These are phyloP conservation scores for Russula brevipes DNA, from an alignment of 768 basidiomycete species.

Conservation along the genomic window DNA sequence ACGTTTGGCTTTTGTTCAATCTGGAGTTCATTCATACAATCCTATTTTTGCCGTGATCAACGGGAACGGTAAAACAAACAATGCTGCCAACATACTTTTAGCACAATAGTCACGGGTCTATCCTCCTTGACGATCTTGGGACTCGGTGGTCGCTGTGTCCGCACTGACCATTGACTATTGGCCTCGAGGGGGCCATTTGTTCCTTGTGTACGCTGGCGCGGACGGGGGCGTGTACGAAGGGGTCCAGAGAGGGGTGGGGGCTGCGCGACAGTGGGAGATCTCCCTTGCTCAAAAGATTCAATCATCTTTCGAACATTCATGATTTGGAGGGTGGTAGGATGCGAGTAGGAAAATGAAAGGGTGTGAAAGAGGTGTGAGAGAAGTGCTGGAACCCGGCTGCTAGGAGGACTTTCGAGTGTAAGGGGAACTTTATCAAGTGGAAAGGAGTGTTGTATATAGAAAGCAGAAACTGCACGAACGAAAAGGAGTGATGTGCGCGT, in stretches of 20 bases:
- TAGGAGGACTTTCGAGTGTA: not conserved
- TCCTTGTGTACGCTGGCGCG: not conserved
- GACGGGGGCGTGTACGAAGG: not conserved
- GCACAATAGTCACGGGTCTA: not conserved
- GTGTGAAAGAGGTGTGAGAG: not conserved
- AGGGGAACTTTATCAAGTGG: not conserved
- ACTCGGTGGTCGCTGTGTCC: conserved; percentile 3
- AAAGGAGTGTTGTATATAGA: not conserved
- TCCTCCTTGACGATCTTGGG: conserved; percentile 15
- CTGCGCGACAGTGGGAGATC: not conserved
- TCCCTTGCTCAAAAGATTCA: conserved; percentile 17
- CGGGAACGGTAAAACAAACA: not conserved
- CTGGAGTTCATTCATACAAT: conserved; percentile 10
- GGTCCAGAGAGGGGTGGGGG: not conserved
- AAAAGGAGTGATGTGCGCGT: conserved; percentile 7
- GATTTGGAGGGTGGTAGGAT: conserved; percentile 4
- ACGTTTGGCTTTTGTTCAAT: not conserved
- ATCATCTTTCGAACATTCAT: conserved; percentile 20
- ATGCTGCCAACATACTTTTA: conserved; percentile 6
- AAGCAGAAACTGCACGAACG: not conserved
- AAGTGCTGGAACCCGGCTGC: not conserved
- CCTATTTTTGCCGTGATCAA: not conserved
- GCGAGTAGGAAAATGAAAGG: not conserved
- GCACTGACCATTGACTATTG: conserved; percentile 1
- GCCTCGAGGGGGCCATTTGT: not conserved